Conservation (phyloP, 164 flowering plant genomes). For the Berberis thunbergii region DNA sequence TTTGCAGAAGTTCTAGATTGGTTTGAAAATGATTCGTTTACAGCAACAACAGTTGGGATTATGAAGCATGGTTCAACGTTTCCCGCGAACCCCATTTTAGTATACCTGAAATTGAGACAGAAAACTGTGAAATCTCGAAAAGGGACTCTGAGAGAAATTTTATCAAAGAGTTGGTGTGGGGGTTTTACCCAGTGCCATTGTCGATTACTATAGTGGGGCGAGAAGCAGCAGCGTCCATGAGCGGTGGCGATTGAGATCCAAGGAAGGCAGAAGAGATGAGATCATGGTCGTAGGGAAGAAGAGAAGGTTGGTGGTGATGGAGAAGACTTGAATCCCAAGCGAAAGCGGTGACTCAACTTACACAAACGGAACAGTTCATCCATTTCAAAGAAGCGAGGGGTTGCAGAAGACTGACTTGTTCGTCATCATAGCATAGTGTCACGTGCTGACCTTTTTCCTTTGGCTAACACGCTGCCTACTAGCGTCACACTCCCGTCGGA, state of each 20-base stretch:
- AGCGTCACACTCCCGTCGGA: no score
- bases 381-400: slow-evolving; percentile 20
- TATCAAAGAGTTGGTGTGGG: slow-evolving; percentile 15
- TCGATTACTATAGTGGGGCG: slow-evolving; percentile 97
- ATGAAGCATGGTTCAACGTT: slow-evolving; percentile 76
- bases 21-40: slow-evolving; percentile 77
- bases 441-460: no score
- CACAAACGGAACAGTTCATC: slow-evolving; percentile 15
- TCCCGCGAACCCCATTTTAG: slow-evolving; percentile 94
- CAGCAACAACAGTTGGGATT: slow-evolving; percentile 77
- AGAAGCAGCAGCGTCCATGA: slow-evolving; percentile 70
- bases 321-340: no score
- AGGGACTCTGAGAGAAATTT: slow-evolving; percentile 6
- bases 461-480: no score
- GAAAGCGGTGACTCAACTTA: no score
- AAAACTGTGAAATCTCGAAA: neutral
- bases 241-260: no score
- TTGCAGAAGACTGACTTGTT: no score
- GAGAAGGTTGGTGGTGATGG: no score
- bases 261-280: no score
- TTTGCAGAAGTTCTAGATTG: slow-evolving; percentile 54
- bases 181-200: slow-evolving; percentile 77
- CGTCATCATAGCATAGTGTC: no score
- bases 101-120: slow-evolving; percentile 43
- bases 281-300: no score